phyloP scores from a whole-genome alignment of 1,284 basidiomycete species.

The Polyporus tsugae region DNA sequence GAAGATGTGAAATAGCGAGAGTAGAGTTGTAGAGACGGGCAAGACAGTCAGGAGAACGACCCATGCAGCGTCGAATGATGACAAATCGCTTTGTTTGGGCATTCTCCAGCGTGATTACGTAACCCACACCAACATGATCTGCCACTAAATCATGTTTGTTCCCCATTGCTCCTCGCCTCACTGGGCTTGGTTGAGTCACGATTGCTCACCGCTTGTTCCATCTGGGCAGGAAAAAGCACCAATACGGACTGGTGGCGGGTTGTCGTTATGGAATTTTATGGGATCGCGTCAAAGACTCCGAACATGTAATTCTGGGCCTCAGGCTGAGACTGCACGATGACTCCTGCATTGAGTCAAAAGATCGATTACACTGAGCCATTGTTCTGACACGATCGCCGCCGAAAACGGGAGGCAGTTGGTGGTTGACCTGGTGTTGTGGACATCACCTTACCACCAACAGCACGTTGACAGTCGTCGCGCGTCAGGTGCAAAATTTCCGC shows the following conservation, averaged over 20 bases:
- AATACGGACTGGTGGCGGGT: neutral
- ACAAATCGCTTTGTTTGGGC: conserved; percentile 6
- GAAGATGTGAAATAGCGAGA: neutral
- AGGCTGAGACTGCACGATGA: neutral
- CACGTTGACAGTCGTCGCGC: neutral
- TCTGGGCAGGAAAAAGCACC: neutral
- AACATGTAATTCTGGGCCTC: no score
- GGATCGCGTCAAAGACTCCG: no score
- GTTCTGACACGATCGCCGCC: neutral
- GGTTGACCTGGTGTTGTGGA: neutral
- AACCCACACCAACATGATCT: neutral
- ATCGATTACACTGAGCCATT: neutral
- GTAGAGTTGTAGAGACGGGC: conserved; percentile 1
- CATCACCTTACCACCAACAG: no score
- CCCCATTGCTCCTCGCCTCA: neutral
- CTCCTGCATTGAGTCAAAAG: neutral
- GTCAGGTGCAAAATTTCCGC: neutral
- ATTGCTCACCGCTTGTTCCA: neutral
- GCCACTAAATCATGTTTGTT: neutral
- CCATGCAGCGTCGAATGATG: neutral
- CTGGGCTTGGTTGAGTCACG: neutral
- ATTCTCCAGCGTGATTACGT: neutral
- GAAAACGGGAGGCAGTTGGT: neutral
- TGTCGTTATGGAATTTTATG: neutral
- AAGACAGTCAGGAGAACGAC: neutral